Percentiles rank a stretch among this genome's conserved stretches.
These are phyloP conservation scores for Acmispon strigosus DNA, from an alignment of 306 rosid species.

Conservation along the genomic window DNA sequence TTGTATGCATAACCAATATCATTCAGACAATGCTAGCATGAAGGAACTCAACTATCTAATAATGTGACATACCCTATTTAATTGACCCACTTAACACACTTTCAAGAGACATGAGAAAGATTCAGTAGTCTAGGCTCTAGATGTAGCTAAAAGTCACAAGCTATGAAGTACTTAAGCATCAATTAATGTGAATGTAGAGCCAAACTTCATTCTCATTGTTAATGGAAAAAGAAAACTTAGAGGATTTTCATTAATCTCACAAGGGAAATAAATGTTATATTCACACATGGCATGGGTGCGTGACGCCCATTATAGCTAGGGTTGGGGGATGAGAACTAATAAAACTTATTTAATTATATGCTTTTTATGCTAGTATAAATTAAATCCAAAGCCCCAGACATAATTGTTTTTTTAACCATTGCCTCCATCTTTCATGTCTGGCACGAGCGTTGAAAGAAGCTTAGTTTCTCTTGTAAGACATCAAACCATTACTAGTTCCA, in stretches of 20 bases:
- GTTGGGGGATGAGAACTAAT: neutral
- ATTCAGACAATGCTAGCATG: too few species aligned
- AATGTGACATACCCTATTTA: too few species aligned
- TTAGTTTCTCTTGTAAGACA: neutral
- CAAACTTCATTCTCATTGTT: too few species aligned
- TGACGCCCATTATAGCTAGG: neutral
- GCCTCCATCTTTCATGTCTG: neutral
- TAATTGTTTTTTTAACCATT: neutral
- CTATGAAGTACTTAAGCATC: too few species aligned
- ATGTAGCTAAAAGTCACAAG: neutral
- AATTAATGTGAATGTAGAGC: too few species aligned
- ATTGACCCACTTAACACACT: neutral
- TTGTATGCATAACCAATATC: too few species aligned
- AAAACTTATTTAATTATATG: neutral
- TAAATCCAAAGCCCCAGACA: neutral
- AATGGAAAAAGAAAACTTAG: too few species aligned
- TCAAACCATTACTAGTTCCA: neutral
- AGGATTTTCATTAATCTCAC: too few species aligned
- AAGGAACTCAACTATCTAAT: too few species aligned
- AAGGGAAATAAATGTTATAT: too few species aligned
- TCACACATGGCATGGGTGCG: too few species aligned
- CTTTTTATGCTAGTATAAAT: neutral
- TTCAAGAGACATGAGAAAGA: neutral
- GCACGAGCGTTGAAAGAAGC: neutral
- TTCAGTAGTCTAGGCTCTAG: neutral